A percentile compares a stretch with the other conserved stretches of the same genome.
Evolutionary conservation across 192 early-diverging fungal species (phyloP).

Genomic region (Podila epigama): DNA sequence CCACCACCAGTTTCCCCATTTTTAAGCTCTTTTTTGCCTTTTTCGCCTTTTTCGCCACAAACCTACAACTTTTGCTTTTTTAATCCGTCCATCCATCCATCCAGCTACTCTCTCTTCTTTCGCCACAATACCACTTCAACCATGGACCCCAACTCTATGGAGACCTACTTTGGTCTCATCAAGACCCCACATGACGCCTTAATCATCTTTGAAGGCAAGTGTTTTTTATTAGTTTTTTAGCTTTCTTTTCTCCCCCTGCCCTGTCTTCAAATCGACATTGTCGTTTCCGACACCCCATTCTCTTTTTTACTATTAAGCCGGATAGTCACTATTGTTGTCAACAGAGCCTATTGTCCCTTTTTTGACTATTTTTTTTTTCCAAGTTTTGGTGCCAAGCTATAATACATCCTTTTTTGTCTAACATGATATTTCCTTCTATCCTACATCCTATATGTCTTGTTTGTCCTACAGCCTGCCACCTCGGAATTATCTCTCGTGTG

Average conservation of each 20-base stretch:
- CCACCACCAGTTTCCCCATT: too few species aligned
- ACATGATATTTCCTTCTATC: not conserved
- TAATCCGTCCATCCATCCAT: too few species aligned
- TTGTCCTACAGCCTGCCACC: constrained; percentile 70
- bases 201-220: constrained; percentile 78
- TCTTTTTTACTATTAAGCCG: not conserved
- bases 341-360: too few species aligned
- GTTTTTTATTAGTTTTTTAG: not conserved
- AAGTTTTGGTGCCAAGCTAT: too few species aligned
- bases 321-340: not conserved
- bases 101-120: not conserved
- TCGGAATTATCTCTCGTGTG: constrained; percentile 75
- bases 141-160: constrained; percentile 64
- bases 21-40: too few species aligned
- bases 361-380: too few species aligned
- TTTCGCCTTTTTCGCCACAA: too few species aligned
- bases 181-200: constrained; percentile 89
- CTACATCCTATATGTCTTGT: not conserved
- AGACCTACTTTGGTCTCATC: constrained; percentile 85
- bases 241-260: not conserved
- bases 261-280: not conserved
- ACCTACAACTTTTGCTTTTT: too few species aligned
- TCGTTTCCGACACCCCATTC: not conserved
- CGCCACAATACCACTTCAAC: not conserved
- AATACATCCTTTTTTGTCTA: not conserved